Conservation (phyloP, 1,139 yeast genomes). For the Candida albicans region DNA sequence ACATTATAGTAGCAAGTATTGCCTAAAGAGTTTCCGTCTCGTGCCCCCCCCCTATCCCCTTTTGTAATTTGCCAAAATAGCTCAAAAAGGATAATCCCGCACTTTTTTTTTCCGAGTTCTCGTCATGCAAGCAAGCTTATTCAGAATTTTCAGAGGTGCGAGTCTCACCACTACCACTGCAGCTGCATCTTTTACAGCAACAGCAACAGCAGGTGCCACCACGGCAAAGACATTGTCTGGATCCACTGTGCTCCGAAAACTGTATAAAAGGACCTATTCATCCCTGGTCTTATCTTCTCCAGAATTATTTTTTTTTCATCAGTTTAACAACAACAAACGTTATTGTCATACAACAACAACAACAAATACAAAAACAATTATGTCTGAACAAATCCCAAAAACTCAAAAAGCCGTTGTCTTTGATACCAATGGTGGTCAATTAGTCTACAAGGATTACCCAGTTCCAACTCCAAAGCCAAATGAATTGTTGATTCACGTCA, state of each 20-base stretch:
- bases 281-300: not conserved
- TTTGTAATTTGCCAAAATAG: no score
- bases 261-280: not conserved
- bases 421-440: slow-evolving; percentile 41
- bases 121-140: not conserved
- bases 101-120: not conserved
- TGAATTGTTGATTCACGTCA: slow-evolving; percentile 65
- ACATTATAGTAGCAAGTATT: not conserved
- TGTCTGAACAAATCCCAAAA: slow-evolving; percentile 25
- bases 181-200: no score
- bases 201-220: not conserved
- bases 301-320: not conserved
- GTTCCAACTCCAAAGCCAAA: slow-evolving; percentile 70
- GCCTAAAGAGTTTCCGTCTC: no score
- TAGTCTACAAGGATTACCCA: slow-evolving; percentile 60
- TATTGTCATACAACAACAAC: not conserved
- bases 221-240: not conserved
- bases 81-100: not conserved
- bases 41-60: no score
- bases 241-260: not conserved
- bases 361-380: slow-evolving; percentile 4
- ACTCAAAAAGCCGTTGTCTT: slow-evolving; percentile 42
- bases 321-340: no score
- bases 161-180: not conserved
- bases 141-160: not conserved